Base-by-base conservation (phyloP, 2,329 filamentous ascomycete species). In the Fusarium chaquense region DNA sequence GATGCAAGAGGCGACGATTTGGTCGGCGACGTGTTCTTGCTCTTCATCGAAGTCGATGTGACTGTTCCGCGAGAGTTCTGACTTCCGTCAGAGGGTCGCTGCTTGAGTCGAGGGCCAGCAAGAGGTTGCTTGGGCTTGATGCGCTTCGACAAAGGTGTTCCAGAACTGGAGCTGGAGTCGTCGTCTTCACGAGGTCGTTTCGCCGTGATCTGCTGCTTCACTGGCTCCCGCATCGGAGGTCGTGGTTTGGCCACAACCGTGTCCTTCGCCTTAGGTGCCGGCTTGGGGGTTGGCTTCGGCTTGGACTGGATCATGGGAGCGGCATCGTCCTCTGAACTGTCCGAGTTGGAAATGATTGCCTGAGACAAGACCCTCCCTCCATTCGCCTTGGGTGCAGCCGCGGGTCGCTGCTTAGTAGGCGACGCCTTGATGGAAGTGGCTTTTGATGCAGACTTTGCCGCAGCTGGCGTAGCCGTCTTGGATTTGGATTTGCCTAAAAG, bases 1-100 rank as follows among this genome's bases (percentile, higher is more conserved):
- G 87, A 88, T n/a, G 88, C 88, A 20, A 90, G 80, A 6, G 88
- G 89, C 12, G 89, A 90, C 4, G 89, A 90, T 75, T 90, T 90
- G 52, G 82, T 82, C 1, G 87, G 87, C 9, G 87, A 89, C 0
- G 84, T 89, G 65, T 83, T 80, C 77, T 87, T 87, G 74, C 79
- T 81, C 75, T 83, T 85, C 47, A 80, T 77, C 1, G 83, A 83
- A 8, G 84, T 82, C 3, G 80, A 81, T 11, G 64, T 72, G 16
- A 63, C 65, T 3, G 68, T 75, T 32, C 78, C 78, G 41, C 84
- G 82, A 20, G 84, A 83, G 61, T 81, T 82, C 61, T 84, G 83
- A 67, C 82, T 85, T 28, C 80, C 79, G 52, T 88, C 84, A 0
- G 85, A 84, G 12, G 81, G 77, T 20, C 84, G 83, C 52, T 84